Evolutionary conservation across 208 protist genomes (phyloP), one percentile per base, ranked within the genome.

Genomic region (Wallacemonas sp.): DNA sequence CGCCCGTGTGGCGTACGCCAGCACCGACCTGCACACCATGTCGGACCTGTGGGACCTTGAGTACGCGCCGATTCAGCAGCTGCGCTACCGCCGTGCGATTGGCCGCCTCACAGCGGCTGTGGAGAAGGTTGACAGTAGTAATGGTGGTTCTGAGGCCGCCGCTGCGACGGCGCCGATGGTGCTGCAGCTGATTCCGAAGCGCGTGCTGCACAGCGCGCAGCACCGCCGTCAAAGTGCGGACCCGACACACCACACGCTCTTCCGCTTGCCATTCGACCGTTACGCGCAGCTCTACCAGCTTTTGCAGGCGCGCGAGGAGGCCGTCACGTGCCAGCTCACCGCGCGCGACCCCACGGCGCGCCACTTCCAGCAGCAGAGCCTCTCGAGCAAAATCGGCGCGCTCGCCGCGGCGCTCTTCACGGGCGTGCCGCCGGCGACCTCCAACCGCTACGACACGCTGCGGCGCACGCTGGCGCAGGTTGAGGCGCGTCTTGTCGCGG

Each of bases 171-270:
- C 67, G 1, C 79, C 74, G 5, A 80, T 94, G 76, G 79, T 93
- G 19, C 41, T 96, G 5, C 90, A 94, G 65, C 70, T 96, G 14
- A 94, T 96, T 58, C 78, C 87, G 1, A 92, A 90, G 73, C 85
- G 70, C 30, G 62, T 91, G 23, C 76, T 96, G 17, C 81, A 96
- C 73, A 85, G 84, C 44, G 61, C 78, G 3, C 71, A 87, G 41
- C 83, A 93, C 68, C 90, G 90, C 11, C 82, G 85, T 17, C 43
- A 83, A 14, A 92, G 75, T 62, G 64, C 65, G 17, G 87, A 95
- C 70, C 71, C 77, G 1, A 56, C 67, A 1, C 87, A 93, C 54
- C 90, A 96, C 70, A 1, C 75, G 14, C 43, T 92, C 21, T 94
- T 92, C 55, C 81, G 80, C 11, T 66, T 93, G 4, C 72, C 81